These are phyloP conservation scores for Apophysomyces variabilis DNA, from an alignment of 371 early-diverging fungal genomes.

Conservation along the genomic window DNA sequence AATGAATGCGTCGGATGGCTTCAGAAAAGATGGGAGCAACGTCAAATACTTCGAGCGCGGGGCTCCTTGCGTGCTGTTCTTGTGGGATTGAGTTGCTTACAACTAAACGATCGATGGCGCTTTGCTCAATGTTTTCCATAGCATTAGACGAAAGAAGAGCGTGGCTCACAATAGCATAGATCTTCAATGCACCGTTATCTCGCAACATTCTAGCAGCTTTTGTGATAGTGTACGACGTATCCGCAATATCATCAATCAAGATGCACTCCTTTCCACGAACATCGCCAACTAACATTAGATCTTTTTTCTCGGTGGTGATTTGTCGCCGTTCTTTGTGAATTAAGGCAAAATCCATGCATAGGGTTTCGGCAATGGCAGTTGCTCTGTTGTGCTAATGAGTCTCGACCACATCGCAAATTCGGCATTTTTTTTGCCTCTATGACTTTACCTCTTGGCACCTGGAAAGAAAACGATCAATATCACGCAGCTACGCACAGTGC, in stretches of 20 bases:
- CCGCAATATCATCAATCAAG: conserved; percentile 95
- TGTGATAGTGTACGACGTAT: conserved; percentile 91
- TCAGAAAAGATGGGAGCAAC: conserved; percentile 91
- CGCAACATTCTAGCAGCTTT: conserved; percentile 87
- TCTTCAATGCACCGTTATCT: conserved; percentile 84
- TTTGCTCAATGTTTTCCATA: conserved; percentile 75
- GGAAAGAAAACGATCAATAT: conserved; percentile 23
- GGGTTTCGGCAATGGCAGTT: conserved; percentile 82
- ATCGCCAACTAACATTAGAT: conserved; percentile 93
- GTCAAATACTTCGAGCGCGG: conserved; percentile 82
- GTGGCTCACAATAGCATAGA: conserved; percentile 93
- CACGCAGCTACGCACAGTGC: no score
- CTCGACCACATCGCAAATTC: background rate
- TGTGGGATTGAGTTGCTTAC: conserved; percentile 93
- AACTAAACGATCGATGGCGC: conserved; percentile 76
- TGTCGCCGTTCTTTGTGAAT: conserved; percentile 86
- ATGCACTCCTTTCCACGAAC: conserved; percentile 84
- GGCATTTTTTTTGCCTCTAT: background rate
- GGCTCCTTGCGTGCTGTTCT: conserved; percentile 70
- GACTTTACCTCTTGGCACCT: conserved; percentile 81
- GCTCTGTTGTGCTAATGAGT: conserved; percentile 55
- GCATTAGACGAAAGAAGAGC: conserved; percentile 89
- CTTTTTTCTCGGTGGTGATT: conserved; percentile 55
- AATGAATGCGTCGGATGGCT: conserved; percentile 93
- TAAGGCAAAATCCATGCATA: conserved; percentile 86